Base-by-base conservation (phyloP, 2,329 filamentous ascomycete genomes). In the Rutstroemia sp. region DNA sequence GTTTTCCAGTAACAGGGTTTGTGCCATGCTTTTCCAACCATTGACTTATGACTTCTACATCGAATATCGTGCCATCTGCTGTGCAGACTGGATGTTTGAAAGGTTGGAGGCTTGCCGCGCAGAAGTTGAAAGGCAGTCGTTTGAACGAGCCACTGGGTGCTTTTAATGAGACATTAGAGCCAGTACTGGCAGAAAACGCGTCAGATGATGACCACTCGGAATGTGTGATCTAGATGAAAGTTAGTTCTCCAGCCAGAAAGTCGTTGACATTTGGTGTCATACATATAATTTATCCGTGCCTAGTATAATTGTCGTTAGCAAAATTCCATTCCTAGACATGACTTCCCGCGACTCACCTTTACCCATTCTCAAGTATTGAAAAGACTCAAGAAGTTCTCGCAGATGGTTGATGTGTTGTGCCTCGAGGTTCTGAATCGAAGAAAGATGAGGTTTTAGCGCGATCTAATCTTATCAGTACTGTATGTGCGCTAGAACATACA, bases 21-120 rank as follows among this genome's bases (percentile, higher is more conserved):
- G 92, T 96, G 63, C 86, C 83, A 72, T 96, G 89, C 70, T 95
- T 95, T 60, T 92, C 89, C 25, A 99, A 82, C 94, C 94, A 99
- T 51, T 91, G 85, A 42, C 91, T 78, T 58, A 99, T 97, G 68
- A 96, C 89, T 64, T 94, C 92, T 65, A 96, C 82, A 68, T 99
- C 95, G 72, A 97, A 99, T 58, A 95, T 92, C 12, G 87, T 94
- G 53, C 94, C 94, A 44, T 87, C 79, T 3, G 81, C 69, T 0
- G 92, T 97, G 76, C 94, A 99, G 38, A 99, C 94, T 5, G 94
- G 92, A 68, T 96, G 89, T 68, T 86, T 83, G 76, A 96, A 99
- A 7, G 95, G 95, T 69, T 97, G 94, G 37, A 99, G 85, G 59
- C 89, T 95, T 41, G 95, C 86, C 60, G 94, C 90, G 81, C 94